phyloP scores from a whole-genome alignment of 2,329 filamentous ascomycete genomes.

The Furcasterigmium furcatum region DNA sequence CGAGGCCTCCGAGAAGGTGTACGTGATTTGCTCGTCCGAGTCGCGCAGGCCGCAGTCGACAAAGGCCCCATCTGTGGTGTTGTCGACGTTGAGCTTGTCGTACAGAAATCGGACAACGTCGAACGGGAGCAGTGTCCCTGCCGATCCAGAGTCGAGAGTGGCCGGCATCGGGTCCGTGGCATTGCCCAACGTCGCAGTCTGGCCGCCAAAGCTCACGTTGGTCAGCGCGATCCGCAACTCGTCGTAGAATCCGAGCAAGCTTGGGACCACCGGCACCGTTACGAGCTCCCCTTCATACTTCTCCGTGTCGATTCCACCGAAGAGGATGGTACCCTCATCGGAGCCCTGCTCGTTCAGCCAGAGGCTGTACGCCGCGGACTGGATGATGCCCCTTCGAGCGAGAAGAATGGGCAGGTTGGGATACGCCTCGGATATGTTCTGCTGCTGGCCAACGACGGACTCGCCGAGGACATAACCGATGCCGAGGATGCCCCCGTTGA shows the following conservation, averaged over 20 bases:
- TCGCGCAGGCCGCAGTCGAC: slow-evolving; percentile 54
- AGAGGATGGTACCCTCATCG: slow-evolving; percentile 65
- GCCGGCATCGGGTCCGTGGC: slow-evolving; percentile 34
- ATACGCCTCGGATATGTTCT: slow-evolving; percentile 25
- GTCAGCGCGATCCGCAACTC: not conserved
- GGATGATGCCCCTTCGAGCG: slow-evolving; percentile 58
- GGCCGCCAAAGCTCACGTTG: not conserved
- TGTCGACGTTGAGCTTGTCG: slow-evolving; percentile 49
- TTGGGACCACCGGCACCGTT: slow-evolving; percentile 54
- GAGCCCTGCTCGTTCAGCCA: slow-evolving; percentile 50
- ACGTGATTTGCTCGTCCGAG: slow-evolving; percentile 30
- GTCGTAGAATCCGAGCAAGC: not conserved
- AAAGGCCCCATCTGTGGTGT: slow-evolving; percentile 52
- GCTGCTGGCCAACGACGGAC: slow-evolving; percentile 48
- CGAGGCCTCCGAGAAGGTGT: slow-evolving; percentile 34
- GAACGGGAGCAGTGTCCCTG: slow-evolving; percentile 64
- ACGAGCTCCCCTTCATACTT: slow-evolving; percentile 61
- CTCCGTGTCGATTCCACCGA: slow-evolving; percentile 69
- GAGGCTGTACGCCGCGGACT: slow-evolving; percentile 64
- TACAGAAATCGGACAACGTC: slow-evolving; percentile 52
- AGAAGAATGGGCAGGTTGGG: slow-evolving; percentile 31
- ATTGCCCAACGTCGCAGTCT: not conserved
- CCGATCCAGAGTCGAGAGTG: slow-evolving; percentile 69
- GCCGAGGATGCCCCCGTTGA: slow-evolving; percentile 43
- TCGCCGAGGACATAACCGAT: slow-evolving; percentile 39